Conservation (phyloP, 441 rosid species). For the Gossypium laxum region DNA sequence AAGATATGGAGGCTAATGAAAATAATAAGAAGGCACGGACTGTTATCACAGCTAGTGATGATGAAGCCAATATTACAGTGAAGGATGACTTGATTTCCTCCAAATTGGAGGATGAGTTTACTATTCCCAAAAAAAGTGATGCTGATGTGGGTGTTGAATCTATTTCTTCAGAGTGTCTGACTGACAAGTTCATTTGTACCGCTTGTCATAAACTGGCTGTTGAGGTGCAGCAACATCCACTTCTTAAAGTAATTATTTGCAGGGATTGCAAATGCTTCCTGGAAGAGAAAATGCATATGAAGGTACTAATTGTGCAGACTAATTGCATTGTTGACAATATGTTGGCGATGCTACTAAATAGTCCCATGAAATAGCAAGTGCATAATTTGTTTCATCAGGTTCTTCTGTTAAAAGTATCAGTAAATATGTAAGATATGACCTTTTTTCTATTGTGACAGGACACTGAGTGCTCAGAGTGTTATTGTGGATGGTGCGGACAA, state of each 20-base stretch:
- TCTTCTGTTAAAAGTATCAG: background rate
- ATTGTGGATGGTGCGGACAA: slow-evolving; percentile 91
- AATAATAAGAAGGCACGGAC: slow-evolving; percentile 40
- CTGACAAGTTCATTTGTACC: slow-evolving; percentile 56
- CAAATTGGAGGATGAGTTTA: slow-evolving; percentile 26
- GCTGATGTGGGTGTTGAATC: slow-evolving; percentile 20
- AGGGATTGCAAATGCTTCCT: slow-evolving; percentile 64
- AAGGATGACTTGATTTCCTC: slow-evolving; percentile 21
- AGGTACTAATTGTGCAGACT: slow-evolving; percentile 41
- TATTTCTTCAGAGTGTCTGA: slow-evolving; percentile 25
- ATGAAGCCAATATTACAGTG: slow-evolving; percentile 30
- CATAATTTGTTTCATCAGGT: background rate
- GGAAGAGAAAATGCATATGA: slow-evolving; percentile 49
- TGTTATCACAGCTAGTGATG: slow-evolving; percentile 33
- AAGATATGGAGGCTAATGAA: slow-evolving; percentile 27
- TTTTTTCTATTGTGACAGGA: slow-evolving; percentile 36
- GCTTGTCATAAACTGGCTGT: slow-evolving; percentile 55
- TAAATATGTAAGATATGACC: background rate
- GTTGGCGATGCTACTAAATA: background rate
- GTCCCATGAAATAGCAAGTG: background rate
- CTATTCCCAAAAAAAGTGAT: slow-evolving; percentile 18
- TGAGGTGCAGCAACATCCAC: slow-evolving; percentile 76
- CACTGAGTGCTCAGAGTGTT: slow-evolving; percentile 52
- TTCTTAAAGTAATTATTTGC: slow-evolving; percentile 79
- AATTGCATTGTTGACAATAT: background rate